Evolutionary conservation across 768 basidiomycete species (phyloP).

Genomic region (Tulasnella sp.): DNA sequence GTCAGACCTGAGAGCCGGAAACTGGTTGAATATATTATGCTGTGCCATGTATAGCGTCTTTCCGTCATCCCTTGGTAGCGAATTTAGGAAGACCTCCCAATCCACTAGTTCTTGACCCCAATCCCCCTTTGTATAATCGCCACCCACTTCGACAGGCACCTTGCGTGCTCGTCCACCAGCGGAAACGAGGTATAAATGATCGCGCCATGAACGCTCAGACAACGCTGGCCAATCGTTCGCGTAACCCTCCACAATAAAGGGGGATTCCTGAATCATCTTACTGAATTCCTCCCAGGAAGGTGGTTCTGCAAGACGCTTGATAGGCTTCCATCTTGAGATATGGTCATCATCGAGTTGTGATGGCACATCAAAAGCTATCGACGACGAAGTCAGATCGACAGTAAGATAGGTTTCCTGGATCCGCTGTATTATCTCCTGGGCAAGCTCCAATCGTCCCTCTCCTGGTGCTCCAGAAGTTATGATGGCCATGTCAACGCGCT

Average conservation of each 20-base stretch:
- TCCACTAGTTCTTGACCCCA: conserved; percentile 73
- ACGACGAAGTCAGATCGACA: conserved; percentile 9
- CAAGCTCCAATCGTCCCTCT: conserved; percentile 41
- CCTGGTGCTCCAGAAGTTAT: conserved; percentile 73
- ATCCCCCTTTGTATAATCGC: conserved; percentile 60
- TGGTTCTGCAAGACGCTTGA: conserved; percentile 34
- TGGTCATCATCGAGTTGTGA: conserved; percentile 8
- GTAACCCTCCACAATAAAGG: conserved; percentile 63
- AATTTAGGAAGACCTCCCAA: conserved; percentile 63
- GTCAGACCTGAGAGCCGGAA: conserved; percentile 63
- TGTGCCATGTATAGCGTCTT: conserved; percentile 69
- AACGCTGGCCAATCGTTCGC: conserved; percentile 69
- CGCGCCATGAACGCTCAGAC: conserved; percentile 53
- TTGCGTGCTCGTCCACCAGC: conserved; percentile 68
- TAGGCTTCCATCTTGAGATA: conserved; percentile 19
- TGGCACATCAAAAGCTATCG: neutral
- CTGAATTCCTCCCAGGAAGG: conserved; percentile 51
- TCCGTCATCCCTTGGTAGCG: conserved; percentile 23
- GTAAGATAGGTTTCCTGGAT: conserved; percentile 39
- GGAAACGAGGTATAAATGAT: conserved; percentile 50
- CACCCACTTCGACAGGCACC: conserved; percentile 83
- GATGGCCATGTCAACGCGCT: conserved; percentile 61
- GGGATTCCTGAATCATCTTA: conserved; percentile 30
- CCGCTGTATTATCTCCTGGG: conserved; percentile 45
- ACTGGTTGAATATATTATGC: conserved; percentile 72